Base-by-base conservation (phyloP, 345 rosid genomes). In the Microcos paniculata region DNA sequence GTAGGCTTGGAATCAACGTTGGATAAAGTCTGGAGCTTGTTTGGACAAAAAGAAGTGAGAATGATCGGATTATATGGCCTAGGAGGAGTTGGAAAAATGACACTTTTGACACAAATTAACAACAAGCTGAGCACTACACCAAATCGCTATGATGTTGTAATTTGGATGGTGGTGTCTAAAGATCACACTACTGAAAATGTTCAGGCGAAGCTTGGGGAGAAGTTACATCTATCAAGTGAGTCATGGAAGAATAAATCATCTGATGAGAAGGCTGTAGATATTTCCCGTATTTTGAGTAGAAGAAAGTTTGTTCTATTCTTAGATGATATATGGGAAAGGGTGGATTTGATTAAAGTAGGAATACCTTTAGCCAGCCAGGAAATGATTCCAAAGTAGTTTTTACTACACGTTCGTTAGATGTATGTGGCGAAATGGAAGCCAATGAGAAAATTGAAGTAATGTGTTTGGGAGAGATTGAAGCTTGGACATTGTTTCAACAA, bases 401-500 rank as follows among this genome's bases (percentile, higher is more conserved):
- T 1, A 65, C 78, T 14, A 53, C 78, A 21, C 64, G 78, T 18
- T 51, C 61, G 0, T 21, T 6, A 23, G 40, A 23, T 12, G 72
- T 75, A 6, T 75, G 77, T 26, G 35, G 77, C 18, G 12, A 4
- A 19, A 75, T 75, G 77, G 71, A 24, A 33, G 51, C 62, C 12
- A 15, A 74, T 18, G 12, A 15, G 10, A 65, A 62, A 64, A 79
- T 79, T 23, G 76, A 73, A 48, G 74, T 82, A 74, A 74, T 75
- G 68, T 82, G 81, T 57, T 61, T 85, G 51, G 70, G 64, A 26
- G 45, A 77, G 82, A 73, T 68, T 18, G 62, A 76, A 55, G 82
- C 81, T 43, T 82, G 84, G 84, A 80, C 82, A 45, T 73, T 85
- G 76, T 85, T 85, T 65, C 77, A 66, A 65, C 70, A n/a, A n/a